Evolutionary conservation across 805 yeast species (phyloP), one percentile per base, ranked within the genome.

Genomic region (Martiniozyma abietophila): DNA sequence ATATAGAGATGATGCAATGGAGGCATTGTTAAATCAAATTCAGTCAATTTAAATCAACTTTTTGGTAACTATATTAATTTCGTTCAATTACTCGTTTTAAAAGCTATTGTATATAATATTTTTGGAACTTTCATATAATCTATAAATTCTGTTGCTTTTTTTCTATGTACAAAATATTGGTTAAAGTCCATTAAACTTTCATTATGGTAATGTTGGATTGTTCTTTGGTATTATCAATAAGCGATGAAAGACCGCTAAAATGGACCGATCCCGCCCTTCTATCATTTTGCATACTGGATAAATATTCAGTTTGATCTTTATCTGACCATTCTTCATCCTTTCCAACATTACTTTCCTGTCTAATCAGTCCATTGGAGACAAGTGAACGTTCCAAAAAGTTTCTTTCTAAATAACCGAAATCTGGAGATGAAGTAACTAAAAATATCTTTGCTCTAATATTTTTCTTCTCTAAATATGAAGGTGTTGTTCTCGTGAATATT

Each of bases 351-450:
- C 33, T 31, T 9, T 40, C 23, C 29, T 52, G 58, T 12, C 34
- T 32, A 2, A 53, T 38, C 23, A 54, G 40, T 6, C 60, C 60
- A 23, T 48, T 47, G 6, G 43, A 41, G 18, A 56, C 32, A 12
- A 49, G 41, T 11, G 50, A 35, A 31, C 63, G 49, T 31, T 53
- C 58, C 6, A 58, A 34, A 17, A 49, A 51, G 32, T 48, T 49
- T 36, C 64, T 45, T 28, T 59, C 64, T 27, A 44, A 31, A 25
- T 35, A 24, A 2, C 46, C 54, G 33, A 56, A 47, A 36, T 51
- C 58, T 0, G 41, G 34, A 4, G 14, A 9, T 7, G 37, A 23
- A 16, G 42, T 37, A 0, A 54, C 34, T 12, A 46, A 42, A 17
- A 54, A 31, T 8, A 54, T 20, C 17, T 44, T 32, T n/a, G 39